Conservation (phyloP, 2,329 filamentous ascomycete species). For the Lachnellula subtilissima region DNA sequence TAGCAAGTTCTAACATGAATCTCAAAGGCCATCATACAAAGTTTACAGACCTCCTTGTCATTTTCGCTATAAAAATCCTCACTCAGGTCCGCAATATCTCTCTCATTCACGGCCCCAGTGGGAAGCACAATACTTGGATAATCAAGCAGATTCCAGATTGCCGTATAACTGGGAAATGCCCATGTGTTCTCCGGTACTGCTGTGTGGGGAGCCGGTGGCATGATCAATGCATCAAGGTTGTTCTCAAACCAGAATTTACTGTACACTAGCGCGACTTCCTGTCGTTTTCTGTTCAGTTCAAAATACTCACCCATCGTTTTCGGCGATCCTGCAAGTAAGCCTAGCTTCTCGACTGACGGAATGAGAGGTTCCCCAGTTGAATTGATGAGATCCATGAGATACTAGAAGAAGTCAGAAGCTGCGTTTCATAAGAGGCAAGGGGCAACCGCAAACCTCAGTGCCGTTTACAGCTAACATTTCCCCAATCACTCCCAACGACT, state of each 20-base stretch:
- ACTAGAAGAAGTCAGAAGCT: background rate
- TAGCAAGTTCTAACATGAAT: background rate
- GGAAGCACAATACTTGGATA: conserved; percentile 6
- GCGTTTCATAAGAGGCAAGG: background rate
- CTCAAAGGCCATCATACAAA: background rate
- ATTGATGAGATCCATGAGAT: background rate
- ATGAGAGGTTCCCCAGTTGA: conserved; percentile 33
- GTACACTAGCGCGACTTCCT: conserved; percentile 36
- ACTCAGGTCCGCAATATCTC: background rate
- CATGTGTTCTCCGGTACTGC: conserved; percentile 48
- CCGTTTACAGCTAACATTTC: conserved; percentile 14
- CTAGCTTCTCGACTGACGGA: conserved; percentile 12
- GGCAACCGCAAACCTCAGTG: conserved; percentile 20
- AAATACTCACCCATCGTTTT: conserved; percentile 11
- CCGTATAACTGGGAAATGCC: conserved; percentile 14
- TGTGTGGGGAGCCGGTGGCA: conserved; percentile 43
- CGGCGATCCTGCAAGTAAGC: background rate
- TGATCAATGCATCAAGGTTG: conserved; percentile 45
- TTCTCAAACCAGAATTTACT: conserved; percentile 39
- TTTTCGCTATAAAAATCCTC: background rate
- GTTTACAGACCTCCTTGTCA: conserved; percentile 2
- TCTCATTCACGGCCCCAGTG: conserved; percentile 5
- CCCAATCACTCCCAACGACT: conserved; percentile 35
- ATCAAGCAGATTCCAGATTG: conserved; percentile 15
- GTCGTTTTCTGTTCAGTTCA: conserved; percentile 12